Base-by-base conservation (phyloP, 106 monocot species). In the Agapanthus africanus region DNA sequence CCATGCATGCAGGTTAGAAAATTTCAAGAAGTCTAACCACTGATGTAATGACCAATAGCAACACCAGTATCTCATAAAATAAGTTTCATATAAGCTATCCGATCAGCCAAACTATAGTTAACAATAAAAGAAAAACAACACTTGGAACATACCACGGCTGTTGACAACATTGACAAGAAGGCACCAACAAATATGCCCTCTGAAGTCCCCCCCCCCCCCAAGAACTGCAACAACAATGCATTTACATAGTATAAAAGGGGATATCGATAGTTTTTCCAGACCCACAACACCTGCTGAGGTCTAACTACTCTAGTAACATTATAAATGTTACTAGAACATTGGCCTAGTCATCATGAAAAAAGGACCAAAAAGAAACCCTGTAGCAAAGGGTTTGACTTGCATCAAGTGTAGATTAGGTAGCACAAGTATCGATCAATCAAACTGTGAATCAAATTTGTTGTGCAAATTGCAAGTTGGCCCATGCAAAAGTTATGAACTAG, bases 131-230 rank as follows among this genome's bases (percentile, higher is more conserved):
- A 0, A 51, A 0, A 51, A 51, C n/a, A n/a, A n/a, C 22, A 34
- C 31, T 46, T 37, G 49, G 35, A 63, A 79, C 34, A 3, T 88
- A 95, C 95, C 88, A 95, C 95, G 60, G 91, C 91, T 49, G 95
- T 95, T 37, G 95, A 95, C 23, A 91, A 95, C 95, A 95, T 95
- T 40, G 91, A 95, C 62, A 95, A 73, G 38, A 95, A 78, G 37
- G 76, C 86, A 50, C 95, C 95, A 66, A 95, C 91, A 79, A 88
- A 88, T 36, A 82, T 77, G 8, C 95, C 95, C 26, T 95, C 95
- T 33, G 80, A 84, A 65, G 77, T 39, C 75, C 91, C 91, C 26
- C 85, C 91, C 9, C 95, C 88, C 44, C 88, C 50, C 87, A 90
- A 91, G 76, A 95, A 76, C 95, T 95, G 81, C 69, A 85, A 68